Evolutionary conservation across 257 asterid genomes (phyloP), one percentile per base, ranked within the genome.

Genomic region (Nicotiana undulata): DNA sequence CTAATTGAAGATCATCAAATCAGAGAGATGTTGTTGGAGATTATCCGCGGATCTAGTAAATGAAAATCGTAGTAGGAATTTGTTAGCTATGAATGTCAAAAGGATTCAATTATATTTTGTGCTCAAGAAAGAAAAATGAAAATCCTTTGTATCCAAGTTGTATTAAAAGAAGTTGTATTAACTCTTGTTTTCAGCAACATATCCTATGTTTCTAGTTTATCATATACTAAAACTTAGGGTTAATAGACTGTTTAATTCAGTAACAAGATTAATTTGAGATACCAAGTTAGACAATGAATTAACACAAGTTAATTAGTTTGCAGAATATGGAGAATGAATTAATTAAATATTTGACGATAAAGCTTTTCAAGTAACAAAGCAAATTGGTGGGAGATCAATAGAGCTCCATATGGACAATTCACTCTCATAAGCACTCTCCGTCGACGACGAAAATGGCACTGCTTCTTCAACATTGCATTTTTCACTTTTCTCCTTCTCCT

Each of bases 351-450:
- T 29, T 29, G 32, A 29, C 32, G 32, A 29, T 29, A 3, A 29
- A 0, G 20, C 15, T 29, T 55, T 13, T 76, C 34, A 85, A 82
- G 60, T 83, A 68, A 86, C 88, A 46, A 61, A 84, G 85, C 92
- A 87, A 20, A 87, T 82, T 9, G 90, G 83, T 31, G 84, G 89
- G 55, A 85, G 89, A 81, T 89, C 89, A 59, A 89, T 84, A 53
- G 87, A 82, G 85, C 76, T 87, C 92, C 90, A 89, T 2, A 89
- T 76, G 18, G 84, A 82, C 31, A 82, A 40, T 81, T 88, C 91
- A 46, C 56, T 72, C 28, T 88, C 88, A 46, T 28, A 52, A 66
- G 40, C 22, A 40, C 32, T 53, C 76, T 67, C 34, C 20, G 13
- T 70, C 1, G 51, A 74, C 1, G 55, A n/a, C 1, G 55, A n/a